Percentiles rank a stretch among this genome's conserved stretches.
Evolutionary conservation across 2,329 filamentous ascomycete species (phyloP).

Genomic region (Zasmidium cellare): DNA sequence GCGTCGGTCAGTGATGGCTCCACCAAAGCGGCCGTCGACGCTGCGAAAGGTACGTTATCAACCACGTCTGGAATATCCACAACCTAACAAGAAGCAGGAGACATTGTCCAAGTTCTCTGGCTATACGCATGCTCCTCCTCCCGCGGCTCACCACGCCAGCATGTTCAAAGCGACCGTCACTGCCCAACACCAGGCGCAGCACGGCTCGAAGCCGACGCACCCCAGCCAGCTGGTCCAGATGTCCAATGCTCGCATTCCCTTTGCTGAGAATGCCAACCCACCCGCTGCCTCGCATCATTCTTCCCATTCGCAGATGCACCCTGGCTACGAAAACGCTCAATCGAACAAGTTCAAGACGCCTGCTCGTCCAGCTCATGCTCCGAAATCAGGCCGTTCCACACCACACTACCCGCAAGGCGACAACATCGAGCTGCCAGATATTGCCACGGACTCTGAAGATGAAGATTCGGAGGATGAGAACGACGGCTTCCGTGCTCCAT

Average conservation of each 20-base stretch:
- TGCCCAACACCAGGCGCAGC: slow-evolving; percentile 64
- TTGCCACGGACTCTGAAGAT: slow-evolving; percentile 91
- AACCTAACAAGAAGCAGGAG: slow-evolving; percentile 49
- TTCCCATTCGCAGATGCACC: slow-evolving; percentile 31
- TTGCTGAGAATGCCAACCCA: slow-evolving; percentile 69
- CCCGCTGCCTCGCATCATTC: slow-evolving; percentile 26
- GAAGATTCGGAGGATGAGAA: slow-evolving; percentile 64
- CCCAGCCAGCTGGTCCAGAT: slow-evolving; percentile 84
- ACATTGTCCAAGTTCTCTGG: slow-evolving; percentile 61
- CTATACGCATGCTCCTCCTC: slow-evolving; percentile 60
- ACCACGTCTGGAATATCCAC: neutral
- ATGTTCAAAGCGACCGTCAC: slow-evolving; percentile 68
- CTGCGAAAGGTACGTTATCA: slow-evolving; percentile 64
- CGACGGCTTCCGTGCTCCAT: slow-evolving; percentile 61
- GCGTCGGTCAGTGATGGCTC: slow-evolving; percentile 70
- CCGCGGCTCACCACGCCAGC: slow-evolving; percentile 48
- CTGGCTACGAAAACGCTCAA: slow-evolving; percentile 9
- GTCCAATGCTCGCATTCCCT: slow-evolving; percentile 85
- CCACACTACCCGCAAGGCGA: slow-evolving; percentile 88
- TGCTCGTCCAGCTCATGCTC: slow-evolving; percentile 51
- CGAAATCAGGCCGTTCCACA: slow-evolving; percentile 69
- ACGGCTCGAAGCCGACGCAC: slow-evolving; percentile 55
- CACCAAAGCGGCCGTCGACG: slow-evolving; percentile 79
- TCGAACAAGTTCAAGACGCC: slow-evolving; percentile 64
- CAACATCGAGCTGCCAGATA: slow-evolving; percentile 87